Percentiles rank a stretch among this genome's conserved stretches.
Evolutionary conservation across 352 stramenopile species (phyloP).

Genomic region (Globisporangium spinosum): DNA sequence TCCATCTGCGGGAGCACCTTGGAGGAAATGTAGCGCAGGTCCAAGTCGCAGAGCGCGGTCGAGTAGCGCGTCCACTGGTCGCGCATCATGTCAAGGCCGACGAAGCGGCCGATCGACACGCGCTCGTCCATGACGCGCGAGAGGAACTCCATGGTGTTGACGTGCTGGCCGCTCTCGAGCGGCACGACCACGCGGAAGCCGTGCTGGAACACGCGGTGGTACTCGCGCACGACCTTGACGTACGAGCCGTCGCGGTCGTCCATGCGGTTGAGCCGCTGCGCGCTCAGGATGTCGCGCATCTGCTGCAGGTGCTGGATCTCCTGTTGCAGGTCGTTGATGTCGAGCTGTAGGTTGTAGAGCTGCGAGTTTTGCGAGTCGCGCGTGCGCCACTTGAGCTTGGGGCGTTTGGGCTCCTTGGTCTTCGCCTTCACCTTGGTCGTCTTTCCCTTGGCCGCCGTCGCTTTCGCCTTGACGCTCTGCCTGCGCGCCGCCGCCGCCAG

Average conservation of each 20-base stretch:
- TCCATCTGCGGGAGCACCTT: conserved; percentile 24
- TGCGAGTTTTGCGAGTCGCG: conserved; percentile 50
- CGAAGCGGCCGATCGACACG: conserved; percentile 37
- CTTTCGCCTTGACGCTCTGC: neutral
- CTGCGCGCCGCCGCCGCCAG: neutral
- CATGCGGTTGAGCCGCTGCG: conserved; percentile 32
- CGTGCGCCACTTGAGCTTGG: conserved; percentile 53
- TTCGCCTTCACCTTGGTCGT: neutral
- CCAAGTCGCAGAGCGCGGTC: conserved; percentile 29
- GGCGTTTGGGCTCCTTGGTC: conserved; percentile 7
- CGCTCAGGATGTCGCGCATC: conserved; percentile 28
- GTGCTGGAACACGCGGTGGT: conserved; percentile 52
- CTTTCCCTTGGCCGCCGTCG: neutral
- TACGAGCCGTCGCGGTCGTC: conserved; percentile 44
- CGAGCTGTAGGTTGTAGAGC: conserved; percentile 57
- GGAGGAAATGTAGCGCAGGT: conserved; percentile 35
- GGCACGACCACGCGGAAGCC: conserved; percentile 31
- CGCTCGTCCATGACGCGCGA: conserved; percentile 43
- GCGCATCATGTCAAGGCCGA: conserved; percentile 40
- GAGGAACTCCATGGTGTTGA: conserved; percentile 38
- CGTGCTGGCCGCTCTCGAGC: conserved; percentile 5
- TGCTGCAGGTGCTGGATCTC: conserved; percentile 38
- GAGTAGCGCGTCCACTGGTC: conserved; percentile 55
- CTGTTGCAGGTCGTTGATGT: conserved; percentile 41
- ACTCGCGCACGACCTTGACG: conserved; percentile 46